Base-by-base conservation (phyloP, 1,139 yeast species). In the Pichia sp. region DNA sequence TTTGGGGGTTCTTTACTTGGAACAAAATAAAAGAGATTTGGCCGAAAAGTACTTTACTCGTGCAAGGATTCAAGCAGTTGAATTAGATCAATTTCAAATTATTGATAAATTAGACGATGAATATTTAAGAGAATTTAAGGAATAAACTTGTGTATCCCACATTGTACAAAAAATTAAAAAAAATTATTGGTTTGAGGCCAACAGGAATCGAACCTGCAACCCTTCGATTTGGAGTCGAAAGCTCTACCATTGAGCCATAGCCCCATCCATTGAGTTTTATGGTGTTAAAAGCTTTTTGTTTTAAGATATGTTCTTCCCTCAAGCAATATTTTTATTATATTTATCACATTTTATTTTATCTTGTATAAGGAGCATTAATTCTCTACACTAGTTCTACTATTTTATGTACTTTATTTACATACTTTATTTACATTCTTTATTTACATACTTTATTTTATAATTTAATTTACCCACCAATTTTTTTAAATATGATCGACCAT, bases 171-270 rank as follows among this genome's bases (percentile, higher is more conserved):
- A 13, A 16, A 33, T 14, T 13, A 19, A 19, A 41, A 41, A 41
- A 41, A 41, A 41, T 27, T n/a, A 27, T 16, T 16, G 31, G 30
- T 41, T 59, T 72, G 73, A 71, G 71, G 73, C 72, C 69, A 70
- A 70, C 73, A 70, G 74, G 74, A 69, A 69, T 71, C 74, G 75
- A 71, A 71, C 75, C 74, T 71, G 75, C 74, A 71, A 67, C 74
- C 75, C 68, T 69, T 72, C 71, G 74, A 59, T 56, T 78, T 83
- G 89, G 89, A 84, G 83, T 84, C 90, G 83, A 83, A 83, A 81
- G 88, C 89, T 83, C 90, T 83, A 82, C 90, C 90, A 83, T 84
- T 83, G 90, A 84, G 90, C 89, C 88, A 83, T 87, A 84, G 87
- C 89, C 81, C 81, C 88, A 70, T 27, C 42, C 42, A 11, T 33